phyloP scores from a whole-genome alignment of 441 rosid species.

The Rhodomyrtus psidioides region DNA sequence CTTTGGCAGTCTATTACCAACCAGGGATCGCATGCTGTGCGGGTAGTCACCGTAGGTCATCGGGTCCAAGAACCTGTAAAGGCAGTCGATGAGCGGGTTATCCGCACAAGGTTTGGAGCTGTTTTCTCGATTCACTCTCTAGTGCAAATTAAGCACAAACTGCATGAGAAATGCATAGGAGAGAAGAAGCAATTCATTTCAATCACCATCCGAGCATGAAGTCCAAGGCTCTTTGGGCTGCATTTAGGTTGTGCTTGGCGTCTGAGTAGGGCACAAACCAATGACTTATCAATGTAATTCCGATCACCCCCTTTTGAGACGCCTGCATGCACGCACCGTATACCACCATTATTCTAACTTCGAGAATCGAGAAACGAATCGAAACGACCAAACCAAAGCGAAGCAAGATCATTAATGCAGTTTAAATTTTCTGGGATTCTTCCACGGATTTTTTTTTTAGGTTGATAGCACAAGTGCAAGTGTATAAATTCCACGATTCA shows the following conservation, averaged over 20 bases:
- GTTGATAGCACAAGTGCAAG: background rate
- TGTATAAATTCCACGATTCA: background rate
- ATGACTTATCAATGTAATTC: slow-evolving; percentile 32
- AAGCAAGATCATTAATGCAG: background rate
- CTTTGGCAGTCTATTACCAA: background rate
- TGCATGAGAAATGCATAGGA: no score
- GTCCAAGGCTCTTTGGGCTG: slow-evolving; percentile 46
- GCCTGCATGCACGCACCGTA: background rate
- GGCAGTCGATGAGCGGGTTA: background rate
- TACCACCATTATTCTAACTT: background rate
- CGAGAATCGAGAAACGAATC: no score
- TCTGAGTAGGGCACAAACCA: slow-evolving; percentile 44
- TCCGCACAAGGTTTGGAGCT: background rate
- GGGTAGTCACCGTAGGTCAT: slow-evolving; percentile 1
- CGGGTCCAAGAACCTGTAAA: background rate
- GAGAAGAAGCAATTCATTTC: no score
- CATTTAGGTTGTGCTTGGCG: slow-evolving; percentile 17
- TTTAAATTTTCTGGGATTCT: background rate
- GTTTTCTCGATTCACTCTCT: background rate
- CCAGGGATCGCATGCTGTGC: background rate
- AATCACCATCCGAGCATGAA: slow-evolving; percentile 52
- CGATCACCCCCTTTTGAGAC: slow-evolving; percentile 36
- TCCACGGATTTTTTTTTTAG: background rate
- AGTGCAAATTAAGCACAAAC: background rate
- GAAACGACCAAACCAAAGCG: background rate